These are phyloP conservation scores for Microcos paniculata DNA, from an alignment of 345 rosid genomes.

Conservation along the genomic window DNA sequence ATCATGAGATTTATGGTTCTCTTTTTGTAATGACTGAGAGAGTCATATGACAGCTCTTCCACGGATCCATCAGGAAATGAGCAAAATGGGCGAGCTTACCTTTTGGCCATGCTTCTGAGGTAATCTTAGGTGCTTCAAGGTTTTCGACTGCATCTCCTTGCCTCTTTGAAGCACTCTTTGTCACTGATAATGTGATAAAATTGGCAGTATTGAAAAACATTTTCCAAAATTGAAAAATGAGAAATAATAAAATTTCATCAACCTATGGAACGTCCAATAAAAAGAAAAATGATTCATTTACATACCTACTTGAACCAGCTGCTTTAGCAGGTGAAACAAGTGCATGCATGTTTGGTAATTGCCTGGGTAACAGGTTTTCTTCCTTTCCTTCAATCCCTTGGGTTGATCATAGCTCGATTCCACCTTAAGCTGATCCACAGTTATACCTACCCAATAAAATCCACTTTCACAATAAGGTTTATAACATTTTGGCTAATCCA, in stretches of 20 bases:
- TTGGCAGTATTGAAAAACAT: background rate
- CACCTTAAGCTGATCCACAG: constrained; percentile 35
- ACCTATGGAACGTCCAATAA: background rate
- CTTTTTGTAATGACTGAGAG: background rate
- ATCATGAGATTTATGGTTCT: background rate
- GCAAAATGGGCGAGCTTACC: background rate
- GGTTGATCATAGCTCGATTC: background rate
- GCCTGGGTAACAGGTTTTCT: constrained; percentile 17
- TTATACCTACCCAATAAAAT: constrained; percentile 29
- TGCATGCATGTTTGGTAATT: constrained; percentile 35
- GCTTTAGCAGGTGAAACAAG: constrained; percentile 14
- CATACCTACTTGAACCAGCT: constrained; percentile 19
- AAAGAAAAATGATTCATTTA: background rate
- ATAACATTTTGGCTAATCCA: no score
- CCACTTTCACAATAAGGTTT: background rate
- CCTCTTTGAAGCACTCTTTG: background rate
- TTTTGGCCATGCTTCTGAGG: background rate
- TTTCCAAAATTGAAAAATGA: no score
- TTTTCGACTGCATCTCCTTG: background rate
- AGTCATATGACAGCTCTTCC: background rate
- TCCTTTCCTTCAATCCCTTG: background rate
- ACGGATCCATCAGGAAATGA: background rate
- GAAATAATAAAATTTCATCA: background rate
- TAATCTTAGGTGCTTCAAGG: constrained; percentile 1
- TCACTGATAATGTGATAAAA: constrained; percentile 1